Evolutionary conservation across 225 moss, liverwort and hornwort species (phyloP).

Genomic region (Lunularia cruciata): DNA sequence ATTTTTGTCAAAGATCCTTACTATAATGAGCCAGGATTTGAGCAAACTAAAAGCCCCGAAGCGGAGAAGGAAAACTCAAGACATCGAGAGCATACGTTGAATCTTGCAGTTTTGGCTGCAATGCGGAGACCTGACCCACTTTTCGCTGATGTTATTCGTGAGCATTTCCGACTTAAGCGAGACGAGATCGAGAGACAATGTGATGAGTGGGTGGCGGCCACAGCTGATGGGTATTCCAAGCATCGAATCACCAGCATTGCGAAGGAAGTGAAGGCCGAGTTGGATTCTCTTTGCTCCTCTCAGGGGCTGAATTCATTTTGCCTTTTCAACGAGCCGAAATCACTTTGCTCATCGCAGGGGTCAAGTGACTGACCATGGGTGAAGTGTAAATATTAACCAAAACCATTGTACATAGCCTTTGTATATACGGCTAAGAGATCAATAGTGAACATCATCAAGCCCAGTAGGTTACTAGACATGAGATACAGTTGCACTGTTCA

Average conservation of each 20-base stretch:
- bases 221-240: constrained; percentile 36
- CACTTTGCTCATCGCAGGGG: too few species aligned
- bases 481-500: too few species aligned
- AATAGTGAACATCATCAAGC: too few species aligned
- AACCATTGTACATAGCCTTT: too few species aligned
- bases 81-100: constrained; percentile 65
- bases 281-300: constrained; percentile 32
- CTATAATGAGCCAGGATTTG: constrained; percentile 76
- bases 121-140: constrained; percentile 57
- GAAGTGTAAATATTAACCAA: too few species aligned
- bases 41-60: constrained; percentile 46
- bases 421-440: too few species aligned
- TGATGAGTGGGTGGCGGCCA: constrained; percentile 51
- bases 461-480: too few species aligned
- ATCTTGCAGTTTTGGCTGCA: constrained; percentile 60
- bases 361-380: too few species aligned
- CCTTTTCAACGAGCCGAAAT: too few species aligned
- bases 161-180: constrained; percentile 65
- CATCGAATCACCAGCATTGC: constrained; percentile 44
- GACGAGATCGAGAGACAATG: constrained; percentile 62
- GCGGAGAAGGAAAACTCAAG: constrained; percentile 63
- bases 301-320: too few species aligned
- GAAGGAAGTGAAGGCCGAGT: constrained; percentile 49
- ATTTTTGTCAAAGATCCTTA: constrained; percentile 74
- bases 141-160: constrained; percentile 55